Evolutionary conservation across 371 early-diverging fungal species (phyloP).

Genomic region (Mortierella polycephala): DNA sequence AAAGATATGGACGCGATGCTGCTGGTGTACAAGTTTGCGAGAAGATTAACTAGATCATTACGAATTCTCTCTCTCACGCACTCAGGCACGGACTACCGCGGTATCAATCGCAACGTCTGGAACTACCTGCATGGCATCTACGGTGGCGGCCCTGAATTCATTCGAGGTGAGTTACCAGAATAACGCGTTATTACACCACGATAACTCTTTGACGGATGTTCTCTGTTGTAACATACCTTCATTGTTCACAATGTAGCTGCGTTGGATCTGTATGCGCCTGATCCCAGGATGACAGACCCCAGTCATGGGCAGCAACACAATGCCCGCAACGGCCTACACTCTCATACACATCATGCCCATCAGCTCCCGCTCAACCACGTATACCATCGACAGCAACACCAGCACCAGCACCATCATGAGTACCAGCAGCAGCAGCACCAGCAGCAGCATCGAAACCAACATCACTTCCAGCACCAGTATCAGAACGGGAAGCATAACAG

Average conservation of each 20-base stretch:
- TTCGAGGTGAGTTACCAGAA: slow-evolving; percentile 19
- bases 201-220: neutral
- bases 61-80: neutral
- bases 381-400: slow-evolving; percentile 5
- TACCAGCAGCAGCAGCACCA: slow-evolving; percentile 4
- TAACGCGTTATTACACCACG: neutral
- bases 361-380: neutral
- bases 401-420: neutral
- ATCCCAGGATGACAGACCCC: slow-evolving; percentile 9
- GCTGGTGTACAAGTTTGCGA: neutral
- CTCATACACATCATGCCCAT: neutral
- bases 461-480: slow-evolving; percentile 5
- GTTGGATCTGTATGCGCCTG: slow-evolving; percentile 48
- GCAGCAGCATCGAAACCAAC: neutral
- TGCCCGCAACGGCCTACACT: neutral
- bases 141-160: slow-evolving; percentile 48
- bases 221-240: neutral
- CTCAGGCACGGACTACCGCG: slow-evolving; percentile 44
- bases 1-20: too few relatives aligned
- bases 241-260: slow-evolving; percentile 13
- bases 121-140: slow-evolving; percentile 37
- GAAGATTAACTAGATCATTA: neutral
- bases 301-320: neutral
- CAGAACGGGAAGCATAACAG: slow-evolving; percentile 12
- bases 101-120: slow-evolving; percentile 36